Evolutionary conservation across 148 eudicot genomes (phyloP).

Genomic region (Vaccinium vitisidaea): DNA sequence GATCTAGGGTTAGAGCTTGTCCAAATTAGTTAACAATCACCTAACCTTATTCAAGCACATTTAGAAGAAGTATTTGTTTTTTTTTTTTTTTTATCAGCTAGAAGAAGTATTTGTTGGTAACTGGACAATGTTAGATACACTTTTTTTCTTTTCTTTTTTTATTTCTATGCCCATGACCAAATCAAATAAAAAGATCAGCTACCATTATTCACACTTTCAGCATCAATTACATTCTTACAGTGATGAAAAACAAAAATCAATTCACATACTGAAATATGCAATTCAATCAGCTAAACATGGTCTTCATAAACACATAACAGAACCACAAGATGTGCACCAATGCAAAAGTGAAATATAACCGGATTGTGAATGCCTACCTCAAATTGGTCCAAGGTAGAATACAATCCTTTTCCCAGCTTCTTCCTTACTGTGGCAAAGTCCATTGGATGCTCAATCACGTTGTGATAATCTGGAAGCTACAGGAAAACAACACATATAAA

Average conservation of each 20-base stretch:
- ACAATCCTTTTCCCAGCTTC: slow-evolving; percentile 68
- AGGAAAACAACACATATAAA: slow-evolving; percentile 29
- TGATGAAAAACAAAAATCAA: neutral
- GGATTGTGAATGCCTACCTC: slow-evolving; percentile 54
- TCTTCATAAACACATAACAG: neutral
- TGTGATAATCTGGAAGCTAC: slow-evolving; percentile 97
- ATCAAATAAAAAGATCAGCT: neutral
- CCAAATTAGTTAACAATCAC: too few relatives aligned
- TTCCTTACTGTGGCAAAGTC: slow-evolving; percentile 89
- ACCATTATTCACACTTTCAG: neutral
- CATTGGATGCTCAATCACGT: slow-evolving; percentile 85
- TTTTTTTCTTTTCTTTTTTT: too few relatives aligned
- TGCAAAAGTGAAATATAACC: neutral
- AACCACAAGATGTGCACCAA: slow-evolving; percentile 8
- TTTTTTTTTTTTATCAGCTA: too few relatives aligned
- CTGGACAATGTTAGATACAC: neutral
- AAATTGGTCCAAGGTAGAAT: slow-evolving; percentile 69
- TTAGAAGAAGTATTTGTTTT: neutral
- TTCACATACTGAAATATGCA: slow-evolving; percentile 3
- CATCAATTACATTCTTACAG: neutral
- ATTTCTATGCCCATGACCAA: neutral
- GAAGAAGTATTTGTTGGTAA: neutral
- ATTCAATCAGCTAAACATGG: neutral
- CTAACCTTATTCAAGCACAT: neutral
- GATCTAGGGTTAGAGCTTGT: too few relatives aligned